Evolutionary conservation across 371 early-diverging fungal species (phyloP).

Genomic region (Ordospora colligata): DNA sequence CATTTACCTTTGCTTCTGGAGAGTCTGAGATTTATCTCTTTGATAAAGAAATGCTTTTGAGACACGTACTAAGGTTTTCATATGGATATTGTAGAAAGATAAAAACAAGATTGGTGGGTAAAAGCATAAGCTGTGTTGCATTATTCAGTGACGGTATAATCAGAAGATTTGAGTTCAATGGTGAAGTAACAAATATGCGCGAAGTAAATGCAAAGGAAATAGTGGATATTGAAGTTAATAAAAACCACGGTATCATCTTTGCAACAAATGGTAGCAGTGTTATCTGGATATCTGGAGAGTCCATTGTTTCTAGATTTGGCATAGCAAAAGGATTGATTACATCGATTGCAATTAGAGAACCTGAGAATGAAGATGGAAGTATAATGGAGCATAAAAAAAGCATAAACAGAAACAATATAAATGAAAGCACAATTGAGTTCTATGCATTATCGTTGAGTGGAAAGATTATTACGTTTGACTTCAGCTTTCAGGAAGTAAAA

Average conservation of each 20-base stretch:
- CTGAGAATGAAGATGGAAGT: too few relatives aligned
- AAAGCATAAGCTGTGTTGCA: neutral
- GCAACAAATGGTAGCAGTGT: neutral
- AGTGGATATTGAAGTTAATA: neutral
- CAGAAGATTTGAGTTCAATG: neutral
- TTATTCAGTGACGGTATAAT: neutral
- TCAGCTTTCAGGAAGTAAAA: neutral
- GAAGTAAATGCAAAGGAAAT: neutral
- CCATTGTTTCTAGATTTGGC: neutral
- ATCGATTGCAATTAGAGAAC: neutral
- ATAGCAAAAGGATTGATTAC: neutral
- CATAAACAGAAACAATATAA: neutral
- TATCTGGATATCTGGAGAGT: neutral
- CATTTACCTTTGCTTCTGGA: neutral
- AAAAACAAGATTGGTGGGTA: neutral
- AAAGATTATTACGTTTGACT: neutral
- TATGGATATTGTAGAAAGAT: neutral
- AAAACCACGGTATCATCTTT: neutral
- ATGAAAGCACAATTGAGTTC: neutral
- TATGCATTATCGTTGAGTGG: neutral
- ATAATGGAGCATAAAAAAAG: neutral
- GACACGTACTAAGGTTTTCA: neutral
- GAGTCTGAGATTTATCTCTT: neutral
- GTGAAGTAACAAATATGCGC: neutral
- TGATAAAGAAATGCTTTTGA: neutral